Conservation (phyloP, 148 eudicot genomes). For the Chenopodium suecicum region DNA sequence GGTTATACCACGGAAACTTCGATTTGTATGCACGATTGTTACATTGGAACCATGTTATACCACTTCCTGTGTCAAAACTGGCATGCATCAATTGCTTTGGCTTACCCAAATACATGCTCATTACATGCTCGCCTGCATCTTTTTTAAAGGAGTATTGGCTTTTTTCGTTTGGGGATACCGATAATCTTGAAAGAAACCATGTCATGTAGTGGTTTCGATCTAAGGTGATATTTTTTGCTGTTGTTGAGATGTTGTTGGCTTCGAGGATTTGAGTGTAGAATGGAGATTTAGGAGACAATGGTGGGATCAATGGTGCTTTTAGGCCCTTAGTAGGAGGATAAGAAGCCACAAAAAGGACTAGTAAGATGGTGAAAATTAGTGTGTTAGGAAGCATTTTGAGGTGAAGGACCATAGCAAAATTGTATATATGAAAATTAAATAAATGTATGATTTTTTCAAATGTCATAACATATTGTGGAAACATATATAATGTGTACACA, state of each 20-base stretch:
- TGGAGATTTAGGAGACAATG: slow-evolving; percentile 18
- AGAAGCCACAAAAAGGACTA: no score
- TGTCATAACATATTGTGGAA: no score
- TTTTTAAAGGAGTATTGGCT: neutral
- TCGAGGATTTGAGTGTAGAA: slow-evolving; percentile 18
- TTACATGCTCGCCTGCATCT: neutral
- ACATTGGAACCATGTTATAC: slow-evolving; percentile 5
- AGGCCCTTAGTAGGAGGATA: neutral
- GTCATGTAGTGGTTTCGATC: slow-evolving; percentile 2
- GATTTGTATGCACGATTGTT: neutral
- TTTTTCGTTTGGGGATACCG: neutral
- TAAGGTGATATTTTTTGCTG: neutral
- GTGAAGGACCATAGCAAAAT: no score
- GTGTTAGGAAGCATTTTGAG: no score
- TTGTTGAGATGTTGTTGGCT: slow-evolving; percentile 19
- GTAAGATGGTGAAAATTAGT: no score
- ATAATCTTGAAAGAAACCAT: slow-evolving; percentile 13
- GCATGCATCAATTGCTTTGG: neutral
- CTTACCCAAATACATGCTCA: slow-evolving; percentile 1
- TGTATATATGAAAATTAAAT: no score
- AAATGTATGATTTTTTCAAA: no score
- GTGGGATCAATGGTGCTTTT: slow-evolving; percentile 18
- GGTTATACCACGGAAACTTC: neutral
- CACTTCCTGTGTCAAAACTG: slow-evolving; percentile 16
- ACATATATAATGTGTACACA: no score